Percentiles rank a stretch among this genome's conserved stretches.
Conservation (phyloP, 257 asterid genomes). For the Schizonepeta tenuifolia region DNA sequence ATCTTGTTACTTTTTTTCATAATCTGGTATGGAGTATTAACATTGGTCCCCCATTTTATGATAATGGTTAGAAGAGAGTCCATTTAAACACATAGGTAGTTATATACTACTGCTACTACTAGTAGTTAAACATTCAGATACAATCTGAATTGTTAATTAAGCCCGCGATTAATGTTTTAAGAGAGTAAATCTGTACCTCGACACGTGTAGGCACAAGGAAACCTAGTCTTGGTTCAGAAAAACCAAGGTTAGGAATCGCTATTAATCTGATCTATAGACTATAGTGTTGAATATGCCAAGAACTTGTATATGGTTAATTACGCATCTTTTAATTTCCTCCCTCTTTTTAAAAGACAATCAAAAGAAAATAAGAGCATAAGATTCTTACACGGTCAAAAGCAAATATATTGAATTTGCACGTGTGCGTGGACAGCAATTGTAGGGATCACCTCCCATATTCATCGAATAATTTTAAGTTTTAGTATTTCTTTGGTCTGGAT, state of each 20-base stretch:
- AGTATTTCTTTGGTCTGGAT: constrained; percentile 23
- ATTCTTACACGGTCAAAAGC: constrained; percentile 56
- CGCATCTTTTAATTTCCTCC: constrained; percentile 29
- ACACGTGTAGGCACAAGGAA: constrained; percentile 38
- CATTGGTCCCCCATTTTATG: too few relatives aligned
- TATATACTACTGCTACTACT: too few relatives aligned
- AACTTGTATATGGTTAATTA: not conserved
- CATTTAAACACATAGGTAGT: too few relatives aligned
- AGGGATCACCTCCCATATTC: constrained; percentile 21
- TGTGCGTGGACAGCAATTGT: constrained; percentile 30
- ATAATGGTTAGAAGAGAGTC: too few relatives aligned
- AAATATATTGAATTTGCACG: constrained; percentile 8
- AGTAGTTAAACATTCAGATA: too few relatives aligned
- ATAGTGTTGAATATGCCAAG: constrained; percentile 38
- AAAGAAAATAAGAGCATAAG: constrained; percentile 38
- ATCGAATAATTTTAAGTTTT: not conserved
- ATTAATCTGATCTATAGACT: not conserved
- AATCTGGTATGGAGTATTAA: too few relatives aligned
- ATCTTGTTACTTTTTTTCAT: too few relatives aligned
- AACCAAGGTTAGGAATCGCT: constrained; percentile 10
- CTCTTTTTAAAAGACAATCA: constrained; percentile 20
- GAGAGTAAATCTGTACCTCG: not conserved
- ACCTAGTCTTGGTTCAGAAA: constrained; percentile 37
- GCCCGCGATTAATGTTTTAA: too few relatives aligned
- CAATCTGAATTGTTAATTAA: too few relatives aligned